phyloP scores from a whole-genome alignment of 805 yeast genomes.

The Kazachstania viticola region DNA sequence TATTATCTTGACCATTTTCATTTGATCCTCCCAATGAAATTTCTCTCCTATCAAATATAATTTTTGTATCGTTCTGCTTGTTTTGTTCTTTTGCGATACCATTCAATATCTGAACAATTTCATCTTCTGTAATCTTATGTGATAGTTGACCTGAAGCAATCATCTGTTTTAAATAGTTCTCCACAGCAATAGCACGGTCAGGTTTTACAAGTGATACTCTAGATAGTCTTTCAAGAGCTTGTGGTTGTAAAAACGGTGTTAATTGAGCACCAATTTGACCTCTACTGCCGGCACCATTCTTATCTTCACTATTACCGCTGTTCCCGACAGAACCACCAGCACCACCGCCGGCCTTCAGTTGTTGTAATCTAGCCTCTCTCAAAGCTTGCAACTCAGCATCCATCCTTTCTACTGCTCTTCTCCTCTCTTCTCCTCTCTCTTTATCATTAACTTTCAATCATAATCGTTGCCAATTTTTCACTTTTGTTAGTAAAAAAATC shows the following conservation, averaged over 20 bases:
- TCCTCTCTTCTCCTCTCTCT: too few species aligned
- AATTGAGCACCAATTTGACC: constrained; percentile 8
- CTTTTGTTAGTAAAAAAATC: too few species aligned
- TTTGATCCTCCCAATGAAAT: constrained; percentile 28
- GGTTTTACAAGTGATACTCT: constrained; percentile 84
- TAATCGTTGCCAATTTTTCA: too few species aligned
- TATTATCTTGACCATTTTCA: constrained; percentile 29
- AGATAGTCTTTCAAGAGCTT: constrained; percentile 78
- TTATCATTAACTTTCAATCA: too few species aligned
- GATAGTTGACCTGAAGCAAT: constrained; percentile 63
- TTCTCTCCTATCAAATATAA: constrained; percentile 47
- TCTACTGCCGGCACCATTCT: constrained; percentile 3
- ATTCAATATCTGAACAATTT: constrained; percentile 72
- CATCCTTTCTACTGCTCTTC: constrained; percentile 32
- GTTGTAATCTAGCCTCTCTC: constrained; percentile 83
- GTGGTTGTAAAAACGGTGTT: constrained; percentile 58
- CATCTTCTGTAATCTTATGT: constrained; percentile 66
- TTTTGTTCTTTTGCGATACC: constrained; percentile 69
- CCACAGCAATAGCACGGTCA: constrained; percentile 83
- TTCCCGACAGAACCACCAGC: constrained; percentile 30
- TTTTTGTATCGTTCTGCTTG: constrained; percentile 49
- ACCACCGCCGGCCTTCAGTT: constrained; percentile 45
- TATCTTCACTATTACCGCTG: constrained; percentile 9
- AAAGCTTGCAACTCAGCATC: constrained; percentile 88
- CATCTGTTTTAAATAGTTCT: constrained; percentile 60